Conservation (phyloP, 192 early-diverging fungal species). For the Linnemannia hyalina region DNA sequence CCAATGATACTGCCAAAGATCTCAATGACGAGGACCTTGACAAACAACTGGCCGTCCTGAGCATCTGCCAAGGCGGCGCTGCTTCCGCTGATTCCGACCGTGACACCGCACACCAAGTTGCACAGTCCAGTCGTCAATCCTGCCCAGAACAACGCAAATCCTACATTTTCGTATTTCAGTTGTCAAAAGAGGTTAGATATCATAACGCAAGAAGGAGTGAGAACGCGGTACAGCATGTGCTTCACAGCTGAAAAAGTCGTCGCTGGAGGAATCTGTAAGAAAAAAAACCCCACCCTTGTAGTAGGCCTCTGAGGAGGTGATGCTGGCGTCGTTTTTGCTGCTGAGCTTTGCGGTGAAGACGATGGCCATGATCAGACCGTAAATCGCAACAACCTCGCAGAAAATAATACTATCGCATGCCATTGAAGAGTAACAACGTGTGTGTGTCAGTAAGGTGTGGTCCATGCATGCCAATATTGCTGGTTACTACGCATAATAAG, state of each 20-base stretch:
- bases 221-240: neutral
- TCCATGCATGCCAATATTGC: neutral
- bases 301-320: conserved; percentile 73
- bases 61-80: conserved; percentile 97
- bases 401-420: conserved; percentile 86
- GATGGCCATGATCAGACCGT: conserved; percentile 98
- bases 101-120: conserved; percentile 94
- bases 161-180: conserved; percentile 49
- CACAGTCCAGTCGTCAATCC: conserved; percentile 95
- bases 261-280: too few relatives aligned
- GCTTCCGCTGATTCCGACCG: conserved; percentile 93
- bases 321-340: conserved; percentile 58
- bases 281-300: conserved; percentile 76
- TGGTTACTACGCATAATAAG: neutral
- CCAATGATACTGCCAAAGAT: conserved; percentile 98
- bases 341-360: conserved; percentile 92
- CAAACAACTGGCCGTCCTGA: conserved; percentile 93
- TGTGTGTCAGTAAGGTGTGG: neutral
- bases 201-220: neutral
- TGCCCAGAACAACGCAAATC: conserved; percentile 95
- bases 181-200: neutral
- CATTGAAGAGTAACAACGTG: neutral
- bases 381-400: conserved; percentile 99
- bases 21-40: conserved; percentile 97
- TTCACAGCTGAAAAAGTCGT: neutral